Base-by-base conservation (phyloP, 257 asterid species). In the Ophiorrhiza pumila region DNA sequence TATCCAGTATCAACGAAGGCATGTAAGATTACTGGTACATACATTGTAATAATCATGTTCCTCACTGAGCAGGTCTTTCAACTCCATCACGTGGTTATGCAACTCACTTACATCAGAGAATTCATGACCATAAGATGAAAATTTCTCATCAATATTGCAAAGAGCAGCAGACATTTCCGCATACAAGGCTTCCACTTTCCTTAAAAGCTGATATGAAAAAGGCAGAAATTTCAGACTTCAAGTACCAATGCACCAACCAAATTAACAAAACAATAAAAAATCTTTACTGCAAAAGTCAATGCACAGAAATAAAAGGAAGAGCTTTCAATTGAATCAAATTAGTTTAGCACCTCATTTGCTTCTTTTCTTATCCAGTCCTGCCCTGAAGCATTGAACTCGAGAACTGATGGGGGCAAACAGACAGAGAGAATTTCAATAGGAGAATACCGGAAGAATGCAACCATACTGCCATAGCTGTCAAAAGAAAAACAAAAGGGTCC, bases 361-460 rank as follows among this genome's bases (percentile, higher is more conserved):
- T 95, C 97, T 77, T 81, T 85, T 72, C 84, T 85, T 61, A 86
- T 71, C 98, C 97, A 89, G 60, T 73, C 82, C 74, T 85, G 91
- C 67, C 85, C 91, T 39, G 87, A 80, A 68, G 83, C 84, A 81
- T 82, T 74, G 73, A 95, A 95, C 67, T 90, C 96, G 65, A 92
- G 96, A 76, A 85, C 49, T 34, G 92, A 79, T 68, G 97, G 97
- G 6, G 99, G 96, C 89, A 95, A 86, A 74, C 77, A 73, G 59
- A 92, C 97, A 17, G 95, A 86, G 53, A 87, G 90, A 77, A 90
- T 89, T 77, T 80, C 87, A 77, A 95, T 89, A 56, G 95, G 91
- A 67, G 96, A 90, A 87, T 90, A 95, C 39, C 93, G 89, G 80
- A 92, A 95, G 78, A 86, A 90, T 20, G 97, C 98, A 61, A 95